Evolutionary conservation across 2,329 filamentous ascomycete species (phyloP).

Genomic region (Cercospora citrullina): DNA sequence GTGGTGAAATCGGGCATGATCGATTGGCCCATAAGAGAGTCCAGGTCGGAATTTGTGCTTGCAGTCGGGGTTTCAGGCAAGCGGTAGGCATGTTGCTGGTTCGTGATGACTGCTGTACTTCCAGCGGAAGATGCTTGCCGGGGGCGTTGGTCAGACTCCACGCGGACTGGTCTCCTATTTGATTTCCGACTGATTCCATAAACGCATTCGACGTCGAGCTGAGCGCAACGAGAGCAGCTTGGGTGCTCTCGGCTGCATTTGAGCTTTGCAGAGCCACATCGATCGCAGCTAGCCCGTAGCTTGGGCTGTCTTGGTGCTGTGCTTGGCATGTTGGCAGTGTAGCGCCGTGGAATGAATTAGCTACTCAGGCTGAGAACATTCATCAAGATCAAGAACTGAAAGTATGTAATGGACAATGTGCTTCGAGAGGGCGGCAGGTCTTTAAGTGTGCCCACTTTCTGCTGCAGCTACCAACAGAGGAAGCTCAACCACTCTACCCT

Average conservation of each 20-base stretch:
- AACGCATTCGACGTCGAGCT: background rate
- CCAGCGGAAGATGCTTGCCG: background rate
- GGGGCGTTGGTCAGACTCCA: background rate
- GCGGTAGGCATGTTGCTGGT: background rate
- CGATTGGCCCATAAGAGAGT: background rate
- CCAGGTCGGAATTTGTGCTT: background rate
- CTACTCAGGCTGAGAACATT: background rate
- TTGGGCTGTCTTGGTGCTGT: background rate
- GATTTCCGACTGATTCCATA: background rate
- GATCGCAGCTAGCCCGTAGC: constrained; percentile 6
- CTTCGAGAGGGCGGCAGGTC: background rate
- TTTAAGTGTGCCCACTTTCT: background rate
- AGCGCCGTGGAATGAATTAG: background rate
- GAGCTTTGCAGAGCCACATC: background rate
- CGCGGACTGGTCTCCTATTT: background rate
- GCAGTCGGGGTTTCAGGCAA: background rate
- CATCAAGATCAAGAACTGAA: background rate
- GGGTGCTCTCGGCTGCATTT: background rate
- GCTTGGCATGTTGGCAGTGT: background rate
- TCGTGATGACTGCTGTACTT: background rate
- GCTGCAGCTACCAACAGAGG: background rate
- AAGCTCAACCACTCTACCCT: background rate
- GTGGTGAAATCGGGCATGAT: background rate
- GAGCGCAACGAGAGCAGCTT: background rate
- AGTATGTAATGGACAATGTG: background rate